Evolutionary conservation across 805 yeast genomes (phyloP), one percentile per base, ranked within the genome.

Genomic region (Brettanomyces naardenensis): DNA sequence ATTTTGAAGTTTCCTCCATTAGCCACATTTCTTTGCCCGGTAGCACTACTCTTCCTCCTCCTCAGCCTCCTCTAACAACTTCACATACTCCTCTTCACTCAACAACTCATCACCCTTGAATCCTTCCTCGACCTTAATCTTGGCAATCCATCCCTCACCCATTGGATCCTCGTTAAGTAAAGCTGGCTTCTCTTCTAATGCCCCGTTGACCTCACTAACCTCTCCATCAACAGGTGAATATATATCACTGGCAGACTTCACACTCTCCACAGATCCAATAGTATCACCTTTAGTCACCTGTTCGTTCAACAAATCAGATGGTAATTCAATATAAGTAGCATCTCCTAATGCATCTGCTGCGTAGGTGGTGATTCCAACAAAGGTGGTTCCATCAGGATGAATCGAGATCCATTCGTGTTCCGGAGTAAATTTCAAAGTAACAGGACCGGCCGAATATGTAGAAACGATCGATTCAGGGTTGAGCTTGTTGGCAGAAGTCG

Each of bases 321-420:
- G 95, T 49, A 90, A 70, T 64, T 92, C 98, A 42, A 89, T 81
- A 58, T 71, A 92, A 4, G 97, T 94, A 40, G 95, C 94, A 63
- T 92, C 98, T 32, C 98, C 98, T 44, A 92, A 74, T 6, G 97
- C 95, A 54, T 88, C 95, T 18, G 96, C 81, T 15, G 98, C 98
- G 58, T 92, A 89, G 52, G 75, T 77, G 41, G 98, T 88, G 61
- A 92, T 87, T 22, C 98, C 98, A 39, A 90, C 69, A 52, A 80
- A 88, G 2, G 90, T 82, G 31, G 79, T 69, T 43, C 85, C 85
- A 61, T 89, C 95, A 20, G 75, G 73, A 58, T 84, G 94, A 39
- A 78, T 69, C 4, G 95, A 89, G 40, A 92, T 63, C 96, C 97
- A 90, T 66, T 90, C 98, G 67, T 90, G 98, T 56, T 92, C 95